Evolutionary conservation across 345 rosid genomes (phyloP), one percentile per base, ranked within the genome.

Genomic region (Excoecaria cochinchinensis): DNA sequence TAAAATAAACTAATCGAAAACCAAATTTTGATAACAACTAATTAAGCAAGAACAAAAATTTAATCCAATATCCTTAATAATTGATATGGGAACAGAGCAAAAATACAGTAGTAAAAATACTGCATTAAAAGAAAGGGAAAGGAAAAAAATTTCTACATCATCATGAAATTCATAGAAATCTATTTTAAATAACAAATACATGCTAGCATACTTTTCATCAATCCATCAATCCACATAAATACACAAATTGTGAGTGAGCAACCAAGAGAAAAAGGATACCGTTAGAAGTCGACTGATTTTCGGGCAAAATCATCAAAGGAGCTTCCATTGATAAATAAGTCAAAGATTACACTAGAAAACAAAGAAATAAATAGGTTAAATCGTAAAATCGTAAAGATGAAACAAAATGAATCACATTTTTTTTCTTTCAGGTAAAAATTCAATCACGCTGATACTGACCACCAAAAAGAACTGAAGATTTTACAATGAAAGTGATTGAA

Each of bases 231-330:
- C 15, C 71, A n/a, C 10, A 51, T 5, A 69, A 47, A 21, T 9
- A 12, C 13, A 25, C 17, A 17, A 48, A 61, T 12, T 19, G 16
- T 52, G 47, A 40, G 36, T n/a, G 55, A 31, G 44, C 13, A 17
- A 46, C 57, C 39, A 31, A 68, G 25, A 7, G 69, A 19, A 48
- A 15, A 38, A 55, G 15, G 21, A 11, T 74, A 73, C 74, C 74
- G 25, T 40, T 21, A 22, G 74, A 44, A 61, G 42, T 36, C 25
- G 74, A 51, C 70, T 22, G 72, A n/a, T 73, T 69, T 73, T 46
- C 57, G 51, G 69, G 81, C 70, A 51, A 25, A 40, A 59, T 24
- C 22, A 52, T 50, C 55, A 61, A 70, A 59, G 77, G 19, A 59
- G 39, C 57, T 8, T 78, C 74, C 81, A 73, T 78, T 67, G 55